Evolutionary conservation across 1,284 basidiomycete species (phyloP), one percentile per base, ranked within the genome.

Genomic region (Heterobasidion annosum): DNA sequence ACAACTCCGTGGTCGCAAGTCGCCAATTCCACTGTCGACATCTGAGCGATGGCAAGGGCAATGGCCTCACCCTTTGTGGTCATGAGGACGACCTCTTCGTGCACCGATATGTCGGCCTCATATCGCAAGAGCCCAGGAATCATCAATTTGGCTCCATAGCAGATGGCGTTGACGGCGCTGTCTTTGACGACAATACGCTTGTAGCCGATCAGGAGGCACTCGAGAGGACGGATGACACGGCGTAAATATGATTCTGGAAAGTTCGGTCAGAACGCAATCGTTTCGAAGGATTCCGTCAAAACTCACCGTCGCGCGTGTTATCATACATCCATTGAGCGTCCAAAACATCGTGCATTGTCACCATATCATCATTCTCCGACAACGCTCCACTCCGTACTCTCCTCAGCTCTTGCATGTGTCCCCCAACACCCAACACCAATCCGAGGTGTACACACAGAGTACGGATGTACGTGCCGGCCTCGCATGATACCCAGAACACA

Each of bases 111-210:
- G 68, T 96, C 95, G 48, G 88, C 84, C 73, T 99, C 95, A 70
- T 98, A 99, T 62, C 97, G 91, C 54, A 99, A 78, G 48, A 99
- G 79, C 73, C 97, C 97, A 58, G 97, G 97, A 64, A 99, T 95
- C 97, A 99, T 99, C 66, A 99, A 86, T 72, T 99, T 98, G 58
- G 97, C 97, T 63, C 97, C 97, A 73, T 99, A 99, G 76, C 97
- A 99, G 57, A 99, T 93, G 57, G 97, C 97, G 67, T 99, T 99
- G 65, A 99, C 96, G 15, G 97, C 96, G 63, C 92, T 95, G 71
- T 99, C 97, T 73, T 98, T 98, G 63, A 99, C 96, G 51, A 99
- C 97, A 63, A 99, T 93, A 60, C 97, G 91, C 76, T 99, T 99
- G 77, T 98, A 98, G 56, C 94, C 93, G 56, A 93, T 83, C 62